Evolutionary conservation across 1,284 basidiomycete genomes (phyloP).

Genomic region (Cutaneotrichosporon cyanovorans): DNA sequence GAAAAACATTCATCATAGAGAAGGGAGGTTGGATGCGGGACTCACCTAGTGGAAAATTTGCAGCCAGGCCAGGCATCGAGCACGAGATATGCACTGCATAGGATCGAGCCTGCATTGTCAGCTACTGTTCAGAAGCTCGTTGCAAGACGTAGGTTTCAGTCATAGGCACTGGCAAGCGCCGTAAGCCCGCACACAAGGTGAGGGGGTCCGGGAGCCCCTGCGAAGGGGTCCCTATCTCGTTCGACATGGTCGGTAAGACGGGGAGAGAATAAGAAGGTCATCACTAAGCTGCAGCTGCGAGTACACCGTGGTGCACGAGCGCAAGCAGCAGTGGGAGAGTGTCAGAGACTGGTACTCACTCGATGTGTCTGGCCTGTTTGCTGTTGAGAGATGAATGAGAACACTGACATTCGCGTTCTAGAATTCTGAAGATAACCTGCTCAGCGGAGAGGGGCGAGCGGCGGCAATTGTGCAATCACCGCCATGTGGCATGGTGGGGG

Average conservation of each 20-base stretch:
- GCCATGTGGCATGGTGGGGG: too few species aligned
- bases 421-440: too few species aligned
- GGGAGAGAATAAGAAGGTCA: constrained; percentile 49
- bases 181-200: constrained; percentile 34
- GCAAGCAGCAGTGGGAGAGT: too few species aligned
- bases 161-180: constrained; percentile 49
- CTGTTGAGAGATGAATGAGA: too few species aligned
- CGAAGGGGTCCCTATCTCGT: constrained; percentile 47
- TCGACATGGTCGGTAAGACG: constrained; percentile 49
- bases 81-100: not conserved
- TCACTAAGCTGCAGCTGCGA: constrained; percentile 23
- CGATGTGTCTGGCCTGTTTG: too few species aligned
- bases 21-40: constrained; percentile 1
- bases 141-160: constrained; percentile 33
- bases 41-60: constrained; percentile 1
- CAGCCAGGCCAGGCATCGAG: not conserved
- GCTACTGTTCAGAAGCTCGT: not conserved
- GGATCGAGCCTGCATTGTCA: constrained; percentile 6
- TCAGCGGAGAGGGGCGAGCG: too few species aligned
- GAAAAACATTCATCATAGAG: constrained; percentile 40
- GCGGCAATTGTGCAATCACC: too few species aligned
- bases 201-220: constrained; percentile 42
- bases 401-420: too few species aligned
- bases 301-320: too few species aligned
- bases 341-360: too few species aligned